These are phyloP conservation scores for Monilinia polystroma DNA, from an alignment of 2,329 filamentous ascomycete species.

Conservation along the genomic window DNA sequence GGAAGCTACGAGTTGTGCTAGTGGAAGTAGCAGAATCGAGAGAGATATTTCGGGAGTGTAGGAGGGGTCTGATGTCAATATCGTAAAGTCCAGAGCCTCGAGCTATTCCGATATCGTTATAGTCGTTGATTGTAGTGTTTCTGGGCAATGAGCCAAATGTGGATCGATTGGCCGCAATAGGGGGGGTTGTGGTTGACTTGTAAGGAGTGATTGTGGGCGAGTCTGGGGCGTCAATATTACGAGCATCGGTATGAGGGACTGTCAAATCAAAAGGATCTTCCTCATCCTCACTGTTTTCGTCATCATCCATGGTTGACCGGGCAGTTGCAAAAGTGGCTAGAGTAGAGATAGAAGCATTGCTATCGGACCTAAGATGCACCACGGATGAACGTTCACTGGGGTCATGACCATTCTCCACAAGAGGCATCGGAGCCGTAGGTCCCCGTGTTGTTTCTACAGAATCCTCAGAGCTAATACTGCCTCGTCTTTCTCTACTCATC, in stretches of 20 bases:
- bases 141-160: conserved; percentile 35
- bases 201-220: conserved; percentile 6
- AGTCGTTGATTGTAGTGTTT: conserved; percentile 23
- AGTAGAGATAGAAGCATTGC: conserved; percentile 60
- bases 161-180: conserved; percentile 33
- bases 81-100: conserved; percentile 29
- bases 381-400: conserved; percentile 30
- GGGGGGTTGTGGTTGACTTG: conserved; percentile 23
- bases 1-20: conserved; percentile 61
- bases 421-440: conserved; percentile 24
- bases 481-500: conserved; percentile 55
- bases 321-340: conserved; percentile 64
- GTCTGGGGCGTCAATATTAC: not conserved
- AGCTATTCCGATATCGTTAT: conserved; percentile 23
- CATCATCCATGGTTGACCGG: conserved; percentile 49
- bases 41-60: conserved; percentile 46
- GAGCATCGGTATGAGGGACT: conserved; percentile 1
- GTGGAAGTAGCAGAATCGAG: conserved; percentile 34
- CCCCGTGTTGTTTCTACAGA: conserved; percentile 63
- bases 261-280: conserved; percentile 34
- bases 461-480: conserved; percentile 58
- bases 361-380: conserved; percentile 51
- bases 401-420: conserved; percentile 12
- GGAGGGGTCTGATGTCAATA: conserved; percentile 50
- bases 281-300: conserved; percentile 42